Conservation (phyloP, 83 land plant species). For the Picea abies region DNA sequence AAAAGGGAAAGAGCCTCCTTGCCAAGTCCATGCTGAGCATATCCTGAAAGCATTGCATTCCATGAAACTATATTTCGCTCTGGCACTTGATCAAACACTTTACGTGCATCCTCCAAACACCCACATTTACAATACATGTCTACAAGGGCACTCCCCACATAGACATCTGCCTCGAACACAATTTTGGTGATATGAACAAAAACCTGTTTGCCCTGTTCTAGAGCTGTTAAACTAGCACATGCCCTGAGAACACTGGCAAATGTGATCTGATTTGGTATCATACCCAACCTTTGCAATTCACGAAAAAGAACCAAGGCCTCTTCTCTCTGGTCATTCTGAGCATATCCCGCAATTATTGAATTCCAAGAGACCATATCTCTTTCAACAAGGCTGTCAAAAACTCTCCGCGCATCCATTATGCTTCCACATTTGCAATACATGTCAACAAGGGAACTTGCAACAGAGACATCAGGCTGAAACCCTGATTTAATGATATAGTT, state of each 20-base stretch:
- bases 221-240: conserved; percentile 15
- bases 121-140: conserved; percentile 74
- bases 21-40: neutral
- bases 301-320: conserved; percentile 25
- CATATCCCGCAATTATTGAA: conserved; percentile 33
- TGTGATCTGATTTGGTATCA: conserved; percentile 25
- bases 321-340: conserved; percentile 11
- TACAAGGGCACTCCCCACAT: conserved; percentile 65
- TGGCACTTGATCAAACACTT: conserved; percentile 57
- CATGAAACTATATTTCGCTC: conserved; percentile 39
- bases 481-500: conserved; percentile 1
- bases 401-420: conserved; percentile 18
- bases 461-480: conserved; percentile 19
- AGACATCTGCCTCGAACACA: conserved; percentile 38
- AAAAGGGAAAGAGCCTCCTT: conserved; percentile 34
- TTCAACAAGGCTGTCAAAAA: conserved; percentile 29
- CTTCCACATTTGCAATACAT: conserved; percentile 28
- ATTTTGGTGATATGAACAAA: conserved; percentile 40
- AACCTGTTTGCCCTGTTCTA: conserved; percentile 18
- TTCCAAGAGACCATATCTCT: conserved; percentile 33
- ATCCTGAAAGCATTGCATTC: conserved; percentile 47
- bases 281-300: neutral
- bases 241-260: conserved; percentile 33
- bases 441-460: conserved; percentile 26
- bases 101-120: conserved; percentile 25